Percentiles rank a stretch among this genome's conserved stretches.
Evolutionary conservation across 805 yeast genomes (phyloP).

Genomic region (Cyberlindnera misumaiensis): DNA sequence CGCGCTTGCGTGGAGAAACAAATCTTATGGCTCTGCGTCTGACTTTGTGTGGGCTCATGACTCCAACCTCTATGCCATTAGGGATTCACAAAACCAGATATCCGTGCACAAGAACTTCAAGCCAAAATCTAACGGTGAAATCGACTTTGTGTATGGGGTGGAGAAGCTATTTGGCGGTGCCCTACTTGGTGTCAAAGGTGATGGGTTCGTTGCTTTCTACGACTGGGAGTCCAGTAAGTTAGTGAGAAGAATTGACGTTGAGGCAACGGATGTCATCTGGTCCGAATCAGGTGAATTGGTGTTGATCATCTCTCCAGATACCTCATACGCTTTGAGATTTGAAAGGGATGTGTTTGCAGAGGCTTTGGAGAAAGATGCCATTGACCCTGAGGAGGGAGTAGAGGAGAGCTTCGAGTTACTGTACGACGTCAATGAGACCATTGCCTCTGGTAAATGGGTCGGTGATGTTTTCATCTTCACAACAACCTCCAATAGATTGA

Average conservation of each 20-base stretch:
- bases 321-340: slow-evolving; percentile 72
- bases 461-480: slow-evolving; percentile 96
- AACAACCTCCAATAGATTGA: slow-evolving; percentile 78
- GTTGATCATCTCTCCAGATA: slow-evolving; percentile 62
- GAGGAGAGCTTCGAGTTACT: slow-evolving; percentile 82
- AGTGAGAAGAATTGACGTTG: slow-evolving; percentile 86
- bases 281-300: slow-evolving; percentile 88
- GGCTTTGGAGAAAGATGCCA: slow-evolving; percentile 49
- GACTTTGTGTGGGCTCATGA: slow-evolving; percentile 96
- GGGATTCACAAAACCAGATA: slow-evolving; percentile 60
- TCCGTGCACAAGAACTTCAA: slow-evolving; percentile 79
- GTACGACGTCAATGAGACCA: slow-evolving; percentile 72
- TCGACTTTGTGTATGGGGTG: slow-evolving; percentile 64
- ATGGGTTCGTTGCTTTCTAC: slow-evolving; percentile 68
- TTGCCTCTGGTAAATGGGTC: slow-evolving; percentile 90
- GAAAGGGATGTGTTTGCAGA: slow-evolving; percentile 60
- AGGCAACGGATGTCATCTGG: slow-evolving; percentile 80
- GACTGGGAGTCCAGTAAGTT: slow-evolving; percentile 89
- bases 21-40: slow-evolving; percentile 80
- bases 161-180: slow-evolving; percentile 86
- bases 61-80: slow-evolving; percentile 77
- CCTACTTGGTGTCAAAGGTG: slow-evolving; percentile 78
- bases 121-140: slow-evolving; percentile 55
- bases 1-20: slow-evolving; percentile 96
- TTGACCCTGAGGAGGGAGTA: slow-evolving; percentile 80